phyloP scores from a whole-genome alignment of 2,329 filamentous ascomycete species.

The Neofusicoccum umdonicola region DNA sequence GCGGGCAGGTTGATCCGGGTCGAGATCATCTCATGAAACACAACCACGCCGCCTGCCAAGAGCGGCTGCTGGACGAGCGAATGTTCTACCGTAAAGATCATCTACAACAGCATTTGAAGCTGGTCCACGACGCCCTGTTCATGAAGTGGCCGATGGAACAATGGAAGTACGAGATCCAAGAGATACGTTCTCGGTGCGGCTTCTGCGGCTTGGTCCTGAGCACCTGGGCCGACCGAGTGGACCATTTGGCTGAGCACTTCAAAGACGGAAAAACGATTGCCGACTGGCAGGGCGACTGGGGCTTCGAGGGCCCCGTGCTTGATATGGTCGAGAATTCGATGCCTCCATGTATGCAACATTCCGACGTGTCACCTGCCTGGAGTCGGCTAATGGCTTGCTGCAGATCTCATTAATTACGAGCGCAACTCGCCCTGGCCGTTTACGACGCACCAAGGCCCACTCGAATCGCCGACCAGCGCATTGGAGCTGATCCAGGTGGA shows the following conservation, averaged over 20 bases:
- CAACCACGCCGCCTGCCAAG: constrained; percentile 25
- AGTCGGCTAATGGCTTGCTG: neutral
- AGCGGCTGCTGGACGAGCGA: constrained; percentile 24
- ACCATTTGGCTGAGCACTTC: constrained; percentile 30
- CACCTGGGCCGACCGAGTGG: constrained; percentile 25
- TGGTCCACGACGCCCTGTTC: constrained; percentile 23
- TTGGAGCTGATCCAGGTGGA: neutral
- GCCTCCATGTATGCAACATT: constrained; percentile 27
- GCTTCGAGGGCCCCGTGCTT: constrained; percentile 22
- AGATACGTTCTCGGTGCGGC: constrained; percentile 26
- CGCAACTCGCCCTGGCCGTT: neutral
- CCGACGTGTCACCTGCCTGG: neutral
- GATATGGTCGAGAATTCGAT: constrained; percentile 24
- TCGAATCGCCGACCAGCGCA: neutral
- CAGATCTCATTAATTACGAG: neutral
- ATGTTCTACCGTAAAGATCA: constrained; percentile 32
- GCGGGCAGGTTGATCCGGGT: constrained; percentile 20
- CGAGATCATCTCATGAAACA: constrained; percentile 25
- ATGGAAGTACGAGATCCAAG: constrained; percentile 28
- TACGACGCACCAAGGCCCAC: constrained; percentile 3
- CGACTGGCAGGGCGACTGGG: constrained; percentile 29
- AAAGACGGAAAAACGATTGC: constrained; percentile 26
- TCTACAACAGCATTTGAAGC: constrained; percentile 27
- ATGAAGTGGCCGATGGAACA: constrained; percentile 24
- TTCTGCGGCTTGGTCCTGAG: constrained; percentile 25